Evolutionary conservation across 2,329 filamentous ascomycete genomes (phyloP).

Genomic region (Colletotrichum sp.): DNA sequence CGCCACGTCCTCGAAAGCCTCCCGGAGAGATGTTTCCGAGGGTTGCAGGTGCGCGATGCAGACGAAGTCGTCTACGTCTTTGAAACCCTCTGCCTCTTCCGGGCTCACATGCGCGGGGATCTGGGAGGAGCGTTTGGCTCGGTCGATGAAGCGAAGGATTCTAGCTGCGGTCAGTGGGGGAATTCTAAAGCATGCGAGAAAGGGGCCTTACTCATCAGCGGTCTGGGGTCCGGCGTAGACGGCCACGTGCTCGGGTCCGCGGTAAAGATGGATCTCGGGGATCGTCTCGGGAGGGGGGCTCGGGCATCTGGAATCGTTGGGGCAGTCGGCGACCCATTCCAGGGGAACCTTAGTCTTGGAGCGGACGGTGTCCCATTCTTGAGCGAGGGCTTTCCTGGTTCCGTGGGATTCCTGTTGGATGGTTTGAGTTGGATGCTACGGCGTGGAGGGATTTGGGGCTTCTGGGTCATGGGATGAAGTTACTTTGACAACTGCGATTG

Average conservation of each 20-base stretch:
- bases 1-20: slow-evolving; percentile 29
- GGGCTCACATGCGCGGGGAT: slow-evolving; percentile 20
- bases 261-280: background rate
- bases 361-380: background rate
- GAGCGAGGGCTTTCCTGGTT: background rate
- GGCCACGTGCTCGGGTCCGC: background rate
- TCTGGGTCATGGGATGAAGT: background rate
- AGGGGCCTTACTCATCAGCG: background rate
- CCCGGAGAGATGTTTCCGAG: slow-evolving; percentile 21
- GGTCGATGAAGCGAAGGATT: slow-evolving; percentile 27
- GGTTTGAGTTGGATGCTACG: background rate
- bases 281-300: background rate
- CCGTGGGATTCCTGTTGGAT: background rate
- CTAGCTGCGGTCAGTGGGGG: slow-evolving; percentile 10
- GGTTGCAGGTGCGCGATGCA: slow-evolving; percentile 32
- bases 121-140: slow-evolving; percentile 30
- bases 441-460: background rate
- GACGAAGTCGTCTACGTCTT: slow-evolving; percentile 33
- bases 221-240: background rate
- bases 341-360: background rate
- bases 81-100: slow-evolving; percentile 28
- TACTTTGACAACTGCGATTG: background rate
- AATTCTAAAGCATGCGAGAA: background rate
- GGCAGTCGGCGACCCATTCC: background rate
- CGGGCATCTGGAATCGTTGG: background rate